Evolutionary conservation across 495 filamentous ascomycete genomes (phyloP).

Genomic region (Cercophora sp.): DNA sequence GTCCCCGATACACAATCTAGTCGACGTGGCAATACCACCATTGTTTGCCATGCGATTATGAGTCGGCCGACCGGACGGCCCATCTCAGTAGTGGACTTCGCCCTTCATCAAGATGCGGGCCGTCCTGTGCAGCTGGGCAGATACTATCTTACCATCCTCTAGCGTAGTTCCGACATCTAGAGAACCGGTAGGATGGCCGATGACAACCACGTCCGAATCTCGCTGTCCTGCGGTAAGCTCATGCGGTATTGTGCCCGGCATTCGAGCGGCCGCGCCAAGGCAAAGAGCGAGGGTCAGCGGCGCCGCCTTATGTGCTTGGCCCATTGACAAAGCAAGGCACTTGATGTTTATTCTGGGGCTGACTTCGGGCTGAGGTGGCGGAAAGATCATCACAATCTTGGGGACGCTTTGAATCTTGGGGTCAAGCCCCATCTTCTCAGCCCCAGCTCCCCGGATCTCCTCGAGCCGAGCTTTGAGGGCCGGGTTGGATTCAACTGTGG

Average conservation of each 20-base stretch:
- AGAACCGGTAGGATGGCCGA: constrained; percentile 60
- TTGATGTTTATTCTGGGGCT: constrained; percentile 38
- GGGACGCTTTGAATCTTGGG: constrained; percentile 56
- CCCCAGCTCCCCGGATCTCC: constrained; percentile 56
- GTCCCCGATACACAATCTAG: no score
- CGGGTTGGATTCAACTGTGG: constrained; percentile 46
- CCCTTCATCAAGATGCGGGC: constrained; percentile 56
- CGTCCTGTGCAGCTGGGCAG: constrained; percentile 51
- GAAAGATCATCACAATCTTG: constrained; percentile 61
- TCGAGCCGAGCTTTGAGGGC: constrained; percentile 52
- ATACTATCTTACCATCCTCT: constrained; percentile 35
- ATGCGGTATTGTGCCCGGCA: constrained; percentile 46
- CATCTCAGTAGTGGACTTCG: constrained; percentile 45
- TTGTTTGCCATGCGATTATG: no score
- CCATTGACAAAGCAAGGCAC: constrained; percentile 46
- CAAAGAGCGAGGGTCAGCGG: constrained; percentile 60
- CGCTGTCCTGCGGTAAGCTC: constrained; percentile 25
- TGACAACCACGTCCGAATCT: constrained; percentile 37
- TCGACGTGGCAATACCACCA: no score
- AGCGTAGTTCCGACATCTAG: constrained; percentile 52
- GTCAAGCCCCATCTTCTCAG: constrained; percentile 60
- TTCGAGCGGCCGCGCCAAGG: constrained; percentile 53
- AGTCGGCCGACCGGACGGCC: no score
- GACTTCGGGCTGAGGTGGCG: constrained; percentile 19
- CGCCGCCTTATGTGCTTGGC: constrained; percentile 61